Evolutionary conservation across 441 rosid genomes (phyloP).

Genomic region (Jatropha multifida): DNA sequence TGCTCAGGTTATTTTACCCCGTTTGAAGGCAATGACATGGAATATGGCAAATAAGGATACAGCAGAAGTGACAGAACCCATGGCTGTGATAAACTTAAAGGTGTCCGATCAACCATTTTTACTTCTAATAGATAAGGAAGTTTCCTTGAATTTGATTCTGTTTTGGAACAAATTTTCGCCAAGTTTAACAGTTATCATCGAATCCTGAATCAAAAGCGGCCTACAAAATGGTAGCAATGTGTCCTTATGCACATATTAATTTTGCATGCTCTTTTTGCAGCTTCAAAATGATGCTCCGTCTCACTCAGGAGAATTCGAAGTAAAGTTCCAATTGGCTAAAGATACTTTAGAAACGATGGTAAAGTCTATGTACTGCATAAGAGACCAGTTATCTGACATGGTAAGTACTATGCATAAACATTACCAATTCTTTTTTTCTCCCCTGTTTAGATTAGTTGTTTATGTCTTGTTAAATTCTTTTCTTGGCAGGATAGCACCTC

Average conservation of each 20-base stretch:
- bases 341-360: constrained; percentile 45
- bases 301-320: constrained; percentile 39
- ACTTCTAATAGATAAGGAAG: background rate
- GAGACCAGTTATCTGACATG: constrained; percentile 44
- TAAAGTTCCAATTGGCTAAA: constrained; percentile 46
- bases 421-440: background rate
- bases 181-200: background rate
- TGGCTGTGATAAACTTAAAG: constrained; percentile 55
- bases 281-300: constrained; percentile 47
- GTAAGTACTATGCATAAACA: constrained; percentile 29
- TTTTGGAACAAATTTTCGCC: background rate
- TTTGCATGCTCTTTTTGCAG: constrained; percentile 23
- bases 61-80: constrained; percentile 31
- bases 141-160: constrained; percentile 2
- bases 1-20: constrained; percentile 42
- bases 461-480: background rate
- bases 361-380: constrained; percentile 41
- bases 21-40: constrained; percentile 58
- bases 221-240: background rate
- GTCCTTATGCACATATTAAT: background rate
- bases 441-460: constrained; percentile 10
- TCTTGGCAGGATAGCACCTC: constrained; percentile 38
- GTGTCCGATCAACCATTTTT: constrained; percentile 23
- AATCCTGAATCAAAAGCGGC: background rate
- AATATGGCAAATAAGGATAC: constrained; percentile 41